These are phyloP conservation scores for Didymella lethalis DNA, from an alignment of 2,329 filamentous ascomycete genomes.

Conservation along the genomic window DNA sequence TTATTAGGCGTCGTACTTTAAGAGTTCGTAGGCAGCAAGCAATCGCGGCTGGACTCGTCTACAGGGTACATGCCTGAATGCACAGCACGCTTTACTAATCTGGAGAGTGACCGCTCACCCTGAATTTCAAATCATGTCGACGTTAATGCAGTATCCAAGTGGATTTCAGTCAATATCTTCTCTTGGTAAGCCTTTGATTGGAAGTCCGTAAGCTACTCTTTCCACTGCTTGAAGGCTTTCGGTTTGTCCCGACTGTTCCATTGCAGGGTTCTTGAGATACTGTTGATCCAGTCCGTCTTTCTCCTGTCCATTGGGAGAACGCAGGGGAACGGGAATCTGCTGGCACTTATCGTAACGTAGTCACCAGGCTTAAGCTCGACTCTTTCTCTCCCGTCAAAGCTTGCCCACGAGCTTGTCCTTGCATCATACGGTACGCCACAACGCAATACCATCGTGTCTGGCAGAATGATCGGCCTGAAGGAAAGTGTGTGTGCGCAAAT, in stretches of 20 bases:
- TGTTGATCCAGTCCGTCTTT: constrained; percentile 83
- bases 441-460: constrained; percentile 92
- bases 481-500: constrained; percentile 95
- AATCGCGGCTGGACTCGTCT: background rate
- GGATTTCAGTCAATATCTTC: background rate
- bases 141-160: background rate
- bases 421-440: constrained; percentile 95
- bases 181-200: background rate
- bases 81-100: background rate
- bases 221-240: constrained; percentile 59
- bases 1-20: background rate
- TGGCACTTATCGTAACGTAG: constrained; percentile 85
- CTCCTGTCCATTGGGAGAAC: constrained; percentile 74
- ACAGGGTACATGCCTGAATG: background rate
- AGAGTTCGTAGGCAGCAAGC: background rate
- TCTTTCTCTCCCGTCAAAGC: constrained; percentile 87
- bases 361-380: constrained; percentile 80
- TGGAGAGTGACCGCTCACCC: background rate
- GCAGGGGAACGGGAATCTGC: constrained; percentile 79
- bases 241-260: constrained; percentile 84
- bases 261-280: constrained; percentile 78
- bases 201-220: constrained; percentile 15
- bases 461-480: constrained; percentile 94
- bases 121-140: background rate
- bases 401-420: constrained; percentile 91